phyloP scores from a whole-genome alignment of 345 rosid genomes.

The Salix caprea region DNA sequence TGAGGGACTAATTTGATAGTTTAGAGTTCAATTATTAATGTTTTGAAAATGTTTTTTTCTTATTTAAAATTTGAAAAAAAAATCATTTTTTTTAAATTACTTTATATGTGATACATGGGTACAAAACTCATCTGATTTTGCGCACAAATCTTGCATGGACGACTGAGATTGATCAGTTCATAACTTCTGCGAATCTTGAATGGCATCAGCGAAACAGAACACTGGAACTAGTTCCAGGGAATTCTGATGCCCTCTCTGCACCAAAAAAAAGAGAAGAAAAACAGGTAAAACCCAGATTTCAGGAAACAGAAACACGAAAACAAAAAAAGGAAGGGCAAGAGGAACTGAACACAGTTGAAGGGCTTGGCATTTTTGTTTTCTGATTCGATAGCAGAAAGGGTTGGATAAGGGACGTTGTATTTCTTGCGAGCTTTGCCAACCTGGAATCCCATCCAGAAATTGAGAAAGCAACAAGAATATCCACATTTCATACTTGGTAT shows the following conservation, averaged over 20 bases:
- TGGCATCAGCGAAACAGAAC: constrained; percentile 56
- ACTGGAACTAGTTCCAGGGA: constrained; percentile 76
- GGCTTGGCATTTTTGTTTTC: constrained; percentile 41
- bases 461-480: constrained; percentile 52
- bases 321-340: neutral
- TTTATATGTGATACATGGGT: neutral
- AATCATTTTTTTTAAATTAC: too few relatives aligned
- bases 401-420: constrained; percentile 48
- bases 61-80: too few relatives aligned
- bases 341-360: constrained; percentile 88
- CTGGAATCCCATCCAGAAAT: constrained; percentile 62
- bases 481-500: too few relatives aligned
- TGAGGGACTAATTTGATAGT: too few relatives aligned
- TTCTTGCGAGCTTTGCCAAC: constrained; percentile 75
- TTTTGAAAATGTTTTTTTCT: too few relatives aligned
- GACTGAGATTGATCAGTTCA: too few relatives aligned
- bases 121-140: neutral
- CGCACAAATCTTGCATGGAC: neutral
- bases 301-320: neutral
- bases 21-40: too few relatives aligned
- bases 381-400: constrained; percentile 70
- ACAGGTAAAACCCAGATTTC: neutral
- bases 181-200: too few relatives aligned
- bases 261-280: neutral
- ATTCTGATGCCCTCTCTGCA: constrained; percentile 91